Conservation (phyloP, 2,329 filamentous ascomycete species). For the Claviceps fusiformis region DNA sequence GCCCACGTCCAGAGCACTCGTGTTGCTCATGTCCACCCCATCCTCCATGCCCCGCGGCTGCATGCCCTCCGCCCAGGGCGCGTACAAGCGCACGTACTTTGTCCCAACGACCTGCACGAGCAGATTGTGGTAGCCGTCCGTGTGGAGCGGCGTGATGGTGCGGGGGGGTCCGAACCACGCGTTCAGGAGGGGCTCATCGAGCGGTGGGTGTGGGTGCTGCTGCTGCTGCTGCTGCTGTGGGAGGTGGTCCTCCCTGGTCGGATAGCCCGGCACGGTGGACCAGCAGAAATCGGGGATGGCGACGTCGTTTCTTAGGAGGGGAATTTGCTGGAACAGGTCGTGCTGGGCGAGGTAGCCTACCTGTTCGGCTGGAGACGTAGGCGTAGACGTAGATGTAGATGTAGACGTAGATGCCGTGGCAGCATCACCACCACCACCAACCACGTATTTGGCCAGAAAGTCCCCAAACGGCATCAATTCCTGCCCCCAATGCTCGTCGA, state of each 20-base stretch:
- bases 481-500: constrained; percentile 74
- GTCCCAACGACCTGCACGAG: constrained; percentile 76
- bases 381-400: no score
- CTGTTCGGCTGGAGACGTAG: background rate
- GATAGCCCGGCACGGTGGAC: constrained; percentile 47
- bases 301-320: constrained; percentile 62
- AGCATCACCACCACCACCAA: background rate
- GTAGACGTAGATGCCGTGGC: no score
- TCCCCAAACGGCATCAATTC: constrained; percentile 59
- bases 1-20: constrained; percentile 65
- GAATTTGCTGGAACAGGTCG: constrained; percentile 73
- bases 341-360: constrained; percentile 86
- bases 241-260: constrained; percentile 6
- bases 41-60: constrained; percentile 49
- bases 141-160: constrained; percentile 87
- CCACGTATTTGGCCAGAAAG: constrained; percentile 54
- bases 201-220: constrained; percentile 14
- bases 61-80: constrained; percentile 48
- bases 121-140: constrained; percentile 88
- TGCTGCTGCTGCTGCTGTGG: background rate
- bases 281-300: constrained; percentile 75
- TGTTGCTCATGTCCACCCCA: constrained; percentile 87
- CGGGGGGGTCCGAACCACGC: constrained; percentile 84
- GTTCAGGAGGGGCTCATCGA: constrained; percentile 58
- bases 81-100: constrained; percentile 86